Evolutionary conservation across 2,329 filamentous ascomycete species (phyloP).

Genomic region (Ophiostoma ips): DNA sequence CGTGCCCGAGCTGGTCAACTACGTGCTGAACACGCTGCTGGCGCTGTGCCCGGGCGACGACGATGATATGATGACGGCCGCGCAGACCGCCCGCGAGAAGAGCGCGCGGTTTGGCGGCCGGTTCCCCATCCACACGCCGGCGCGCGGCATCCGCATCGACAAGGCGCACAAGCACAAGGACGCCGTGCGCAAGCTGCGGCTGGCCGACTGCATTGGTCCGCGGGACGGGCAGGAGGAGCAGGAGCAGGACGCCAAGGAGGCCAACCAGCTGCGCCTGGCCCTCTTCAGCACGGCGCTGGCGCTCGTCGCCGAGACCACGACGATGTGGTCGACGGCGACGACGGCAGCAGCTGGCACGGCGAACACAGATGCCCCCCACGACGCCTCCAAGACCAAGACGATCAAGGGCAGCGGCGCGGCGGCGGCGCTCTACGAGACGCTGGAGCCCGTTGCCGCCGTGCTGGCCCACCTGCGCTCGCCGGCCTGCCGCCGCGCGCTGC

Average conservation of each 20-base stretch:
- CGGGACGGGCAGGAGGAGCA: too few relatives aligned
- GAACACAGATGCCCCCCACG: neutral
- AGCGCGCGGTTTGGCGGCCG: neutral
- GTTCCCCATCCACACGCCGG: conserved; percentile 7
- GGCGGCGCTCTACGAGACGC: conserved; percentile 65
- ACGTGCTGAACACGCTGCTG: conserved; percentile 59
- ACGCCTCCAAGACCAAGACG: conserved; percentile 1
- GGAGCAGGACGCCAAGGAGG: conserved; percentile 23
- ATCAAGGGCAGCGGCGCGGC: conserved; percentile 37
- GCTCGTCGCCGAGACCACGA: conserved; percentile 50
- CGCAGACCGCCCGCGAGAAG: neutral
- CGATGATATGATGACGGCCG: neutral
- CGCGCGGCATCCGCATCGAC: conserved; percentile 31
- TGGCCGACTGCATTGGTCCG: conserved; percentile 14
- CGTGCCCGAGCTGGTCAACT: conserved; percentile 78
- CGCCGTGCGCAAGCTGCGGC: conserved; percentile 8
- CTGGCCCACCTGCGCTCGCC: conserved; percentile 40
- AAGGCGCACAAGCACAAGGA: conserved; percentile 32
- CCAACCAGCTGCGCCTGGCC: conserved; percentile 35
- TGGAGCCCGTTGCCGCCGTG: conserved; percentile 47
- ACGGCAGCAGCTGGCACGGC: neutral
- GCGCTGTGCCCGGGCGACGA: conserved; percentile 40
- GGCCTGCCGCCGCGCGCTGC: conserved; percentile 35
- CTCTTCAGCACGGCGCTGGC: conserved; percentile 48
- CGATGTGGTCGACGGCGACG: conserved; percentile 42